Base-by-base conservation (phyloP, 1,139 yeast genomes). In the Magnusiomyces ingens region DNA sequence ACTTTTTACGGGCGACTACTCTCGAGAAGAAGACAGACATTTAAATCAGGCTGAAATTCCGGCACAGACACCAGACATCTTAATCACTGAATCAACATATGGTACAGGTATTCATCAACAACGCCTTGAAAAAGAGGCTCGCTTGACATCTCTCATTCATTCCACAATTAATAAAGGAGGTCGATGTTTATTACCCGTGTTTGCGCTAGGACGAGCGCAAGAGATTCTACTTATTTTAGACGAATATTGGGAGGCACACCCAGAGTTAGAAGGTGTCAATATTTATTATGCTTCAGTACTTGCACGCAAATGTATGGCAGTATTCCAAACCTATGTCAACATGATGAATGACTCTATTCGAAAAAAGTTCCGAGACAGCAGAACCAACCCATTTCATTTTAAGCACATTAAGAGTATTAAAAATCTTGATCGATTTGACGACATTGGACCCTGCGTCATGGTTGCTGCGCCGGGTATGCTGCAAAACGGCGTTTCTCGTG, bases 61-160 rank as follows among this genome's bases (percentile, higher is more conserved):
- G 0, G 88, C 94, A 0, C 77, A 78, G 40, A 78, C 85, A 58
- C 97, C 99, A 0, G 98, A 94, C 70, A 79, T 93, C 47, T 75
- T 94, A 50, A 91, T 93, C 62, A 86, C 95, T 0, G 99, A 93
- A 68, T 87, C 97, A 2, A 93, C 99, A 0, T 93, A 91, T 68
- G 99, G 99, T 52, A 94, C 99, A 0, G 98, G 97, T 51, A 89
- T 96, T 0, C 96, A 91, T 66, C 96, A 90, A 66, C 95, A 97
- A 1, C 75, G 97, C 59, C 70, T 79, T 21, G 96, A 88, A 57
- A 85, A 93, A 67, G 99, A 93, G 67, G 75, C 80, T 13, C 79
- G 93, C 62, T 73, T 93, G 61, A 88, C 95, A 2, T 83, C 82
- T 52, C 71, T 89, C 48, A 88, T 93, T 32, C 97, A 93, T 63